These are phyloP conservation scores for Perkinsus marinus DNA, from an alignment of 169 alveolate species.

Conservation along the genomic window DNA sequence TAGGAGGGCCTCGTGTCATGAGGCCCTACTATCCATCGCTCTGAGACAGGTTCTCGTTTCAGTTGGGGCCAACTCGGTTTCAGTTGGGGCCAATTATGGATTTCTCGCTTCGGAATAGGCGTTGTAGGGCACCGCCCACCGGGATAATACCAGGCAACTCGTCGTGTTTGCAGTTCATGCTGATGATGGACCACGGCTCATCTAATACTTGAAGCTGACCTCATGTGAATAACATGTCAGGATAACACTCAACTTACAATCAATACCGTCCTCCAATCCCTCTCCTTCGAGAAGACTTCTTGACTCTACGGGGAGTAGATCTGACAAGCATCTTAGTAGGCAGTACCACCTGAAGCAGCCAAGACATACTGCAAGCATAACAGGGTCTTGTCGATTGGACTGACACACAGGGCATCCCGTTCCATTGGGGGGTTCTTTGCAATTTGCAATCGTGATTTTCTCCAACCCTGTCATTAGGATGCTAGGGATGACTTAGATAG, in stretches of 20 bases:
- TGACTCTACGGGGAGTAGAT: background rate
- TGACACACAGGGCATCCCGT: background rate
- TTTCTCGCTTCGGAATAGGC: background rate
- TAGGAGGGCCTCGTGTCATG: too few species aligned
- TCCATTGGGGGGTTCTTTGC: background rate
- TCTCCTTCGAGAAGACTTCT: background rate
- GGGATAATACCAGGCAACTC: background rate
- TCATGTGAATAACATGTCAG: background rate
- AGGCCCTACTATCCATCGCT: too few species aligned
- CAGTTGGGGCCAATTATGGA: background rate
- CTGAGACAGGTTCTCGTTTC: too few species aligned
- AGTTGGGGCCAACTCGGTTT: too few species aligned
- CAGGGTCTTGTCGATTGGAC: background rate
- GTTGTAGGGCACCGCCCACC: background rate
- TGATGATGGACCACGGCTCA: background rate
- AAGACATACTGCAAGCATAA: background rate
- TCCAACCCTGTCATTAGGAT: background rate
- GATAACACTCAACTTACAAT: background rate
- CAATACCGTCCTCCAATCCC: background rate
- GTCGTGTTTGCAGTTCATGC: background rate
- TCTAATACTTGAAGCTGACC: background rate
- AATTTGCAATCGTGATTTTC: background rate
- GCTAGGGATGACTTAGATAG: background rate
- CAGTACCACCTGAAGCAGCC: background rate
- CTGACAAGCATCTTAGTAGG: background rate